Percentiles rank a stretch among this genome's conserved stretches.
Evolutionary conservation across 768 basidiomycete species (phyloP).

Genomic region (Boletus patriciae): DNA sequence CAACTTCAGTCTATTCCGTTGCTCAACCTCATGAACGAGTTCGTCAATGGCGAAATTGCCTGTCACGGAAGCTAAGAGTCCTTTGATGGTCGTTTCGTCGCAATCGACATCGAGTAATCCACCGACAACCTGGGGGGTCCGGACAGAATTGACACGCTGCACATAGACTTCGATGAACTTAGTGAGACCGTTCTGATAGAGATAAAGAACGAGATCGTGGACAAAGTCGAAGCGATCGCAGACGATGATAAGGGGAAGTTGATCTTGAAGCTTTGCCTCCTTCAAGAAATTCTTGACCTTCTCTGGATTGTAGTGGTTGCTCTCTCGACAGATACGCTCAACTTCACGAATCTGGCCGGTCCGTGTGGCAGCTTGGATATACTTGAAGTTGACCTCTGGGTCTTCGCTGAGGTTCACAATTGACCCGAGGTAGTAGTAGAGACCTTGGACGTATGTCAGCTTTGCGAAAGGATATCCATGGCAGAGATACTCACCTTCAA

Average conservation of each 20-base stretch:
- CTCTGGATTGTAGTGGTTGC: constrained; percentile 96
- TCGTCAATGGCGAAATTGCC: constrained; percentile 98
- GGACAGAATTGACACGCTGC: constrained; percentile 93
- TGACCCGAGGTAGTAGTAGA: constrained; percentile 98
- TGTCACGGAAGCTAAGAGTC: constrained; percentile 88
- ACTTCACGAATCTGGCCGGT: constrained; percentile 99
- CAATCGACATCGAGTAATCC: constrained; percentile 97
- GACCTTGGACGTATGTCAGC: constrained; percentile 44
- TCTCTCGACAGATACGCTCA: constrained; percentile 97
- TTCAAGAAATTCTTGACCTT: constrained; percentile 99
- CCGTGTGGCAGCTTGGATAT: constrained; percentile 97
- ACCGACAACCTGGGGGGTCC: constrained; percentile 96
- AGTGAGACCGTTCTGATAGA: constrained; percentile 95
- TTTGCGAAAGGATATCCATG: background rate
- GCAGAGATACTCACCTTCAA: constrained; percentile 63
- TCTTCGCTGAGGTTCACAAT: constrained; percentile 97
- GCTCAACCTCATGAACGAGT: constrained; percentile 95
- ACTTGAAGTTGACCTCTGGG: constrained; percentile 98
- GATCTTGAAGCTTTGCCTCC: constrained; percentile 94
- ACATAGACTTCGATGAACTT: constrained; percentile 99
- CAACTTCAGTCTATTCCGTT: constrained; percentile 92
- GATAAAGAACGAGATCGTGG: constrained; percentile 96
- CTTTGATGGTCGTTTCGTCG: constrained; percentile 94
- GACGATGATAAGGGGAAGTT: constrained; percentile 98
- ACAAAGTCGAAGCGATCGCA: constrained; percentile 99